phyloP scores from a whole-genome alignment of 2,329 filamentous ascomycete species.

The Cladophialophora psammophila region DNA sequence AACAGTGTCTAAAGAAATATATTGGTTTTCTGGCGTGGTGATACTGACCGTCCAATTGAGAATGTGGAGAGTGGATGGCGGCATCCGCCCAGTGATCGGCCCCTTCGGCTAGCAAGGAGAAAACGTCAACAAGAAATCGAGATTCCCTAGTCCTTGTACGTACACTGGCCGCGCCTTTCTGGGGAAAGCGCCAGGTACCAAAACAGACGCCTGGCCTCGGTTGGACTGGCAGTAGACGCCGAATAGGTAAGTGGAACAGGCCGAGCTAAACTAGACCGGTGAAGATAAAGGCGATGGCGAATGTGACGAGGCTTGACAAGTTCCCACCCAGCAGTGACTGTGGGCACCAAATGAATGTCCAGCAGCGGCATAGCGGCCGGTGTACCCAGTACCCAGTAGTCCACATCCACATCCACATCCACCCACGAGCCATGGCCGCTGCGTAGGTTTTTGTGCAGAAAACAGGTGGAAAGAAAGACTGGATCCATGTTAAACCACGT shows the following conservation, averaged over 20 bases:
- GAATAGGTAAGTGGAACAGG: neutral
- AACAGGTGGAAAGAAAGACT: neutral
- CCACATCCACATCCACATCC: neutral
- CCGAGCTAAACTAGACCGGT: neutral
- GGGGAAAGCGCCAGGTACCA: conserved; percentile 21
- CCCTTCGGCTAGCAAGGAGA: conserved; percentile 9
- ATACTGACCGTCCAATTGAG: conserved; percentile 23
- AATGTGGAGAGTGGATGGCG: conserved; percentile 32
- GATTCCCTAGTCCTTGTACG: conserved; percentile 11
- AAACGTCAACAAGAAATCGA: conserved; percentile 13
- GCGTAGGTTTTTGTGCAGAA: neutral
- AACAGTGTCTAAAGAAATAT: neutral
- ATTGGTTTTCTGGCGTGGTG: conserved; percentile 17
- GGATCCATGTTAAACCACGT: conserved; percentile 2
- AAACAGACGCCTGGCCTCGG: neutral
- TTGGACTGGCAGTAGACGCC: neutral
- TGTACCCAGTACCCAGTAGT: too few relatives aligned
- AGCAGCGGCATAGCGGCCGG: neutral
- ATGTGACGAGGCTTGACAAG: conserved; percentile 10
- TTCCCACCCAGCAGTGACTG: neutral
- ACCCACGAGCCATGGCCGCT: neutral
- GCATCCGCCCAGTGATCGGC: conserved; percentile 11
- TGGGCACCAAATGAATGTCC: neutral
- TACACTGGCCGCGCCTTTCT: conserved; percentile 3
- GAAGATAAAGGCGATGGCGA: conserved; percentile 16